Conservation (phyloP, 768 basidiomycete species). For the Hortiboletus flavorubellus region DNA sequence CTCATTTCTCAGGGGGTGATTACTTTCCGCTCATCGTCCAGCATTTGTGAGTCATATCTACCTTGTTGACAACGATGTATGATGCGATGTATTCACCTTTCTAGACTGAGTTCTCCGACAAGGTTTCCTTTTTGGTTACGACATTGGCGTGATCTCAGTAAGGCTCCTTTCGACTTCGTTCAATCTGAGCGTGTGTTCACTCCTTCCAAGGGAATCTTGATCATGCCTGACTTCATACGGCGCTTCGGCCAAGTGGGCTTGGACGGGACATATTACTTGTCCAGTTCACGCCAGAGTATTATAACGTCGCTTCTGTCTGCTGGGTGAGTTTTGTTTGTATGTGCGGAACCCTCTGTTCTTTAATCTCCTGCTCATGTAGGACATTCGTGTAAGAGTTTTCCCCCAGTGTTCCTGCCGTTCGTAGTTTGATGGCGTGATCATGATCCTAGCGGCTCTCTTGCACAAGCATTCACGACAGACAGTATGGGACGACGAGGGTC, state of each 20-base stretch:
- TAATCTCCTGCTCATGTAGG: neutral
- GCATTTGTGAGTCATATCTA: neutral
- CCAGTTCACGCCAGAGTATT: conserved; percentile 17
- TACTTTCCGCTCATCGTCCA: neutral
- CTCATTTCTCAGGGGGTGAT: conserved; percentile 9
- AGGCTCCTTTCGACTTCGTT: neutral
- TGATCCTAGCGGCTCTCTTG: conserved; percentile 51
- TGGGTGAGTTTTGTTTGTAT: neutral
- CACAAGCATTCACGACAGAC: conserved; percentile 42
- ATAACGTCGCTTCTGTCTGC: conserved; percentile 17
- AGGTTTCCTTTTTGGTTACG: conserved; percentile 16
- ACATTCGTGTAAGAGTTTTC: conserved; percentile 10
- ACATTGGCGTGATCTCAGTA: conserved; percentile 17
- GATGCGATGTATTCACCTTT: neutral
- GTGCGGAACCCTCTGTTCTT: no score
- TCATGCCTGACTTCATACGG: conserved; percentile 15
- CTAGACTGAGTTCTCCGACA: conserved; percentile 1
- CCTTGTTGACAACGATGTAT: neutral
- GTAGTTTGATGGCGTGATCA: neutral
- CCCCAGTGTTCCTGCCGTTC: neutral
- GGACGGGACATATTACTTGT: conserved; percentile 12
- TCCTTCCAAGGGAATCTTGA: conserved; percentile 8
- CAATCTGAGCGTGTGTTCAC: neutral
- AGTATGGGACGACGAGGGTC: conserved; percentile 16
- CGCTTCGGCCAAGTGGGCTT: conserved; percentile 10